phyloP scores from a whole-genome alignment of 768 basidiomycete species.

The Cystofilobasidium capitatum region DNA sequence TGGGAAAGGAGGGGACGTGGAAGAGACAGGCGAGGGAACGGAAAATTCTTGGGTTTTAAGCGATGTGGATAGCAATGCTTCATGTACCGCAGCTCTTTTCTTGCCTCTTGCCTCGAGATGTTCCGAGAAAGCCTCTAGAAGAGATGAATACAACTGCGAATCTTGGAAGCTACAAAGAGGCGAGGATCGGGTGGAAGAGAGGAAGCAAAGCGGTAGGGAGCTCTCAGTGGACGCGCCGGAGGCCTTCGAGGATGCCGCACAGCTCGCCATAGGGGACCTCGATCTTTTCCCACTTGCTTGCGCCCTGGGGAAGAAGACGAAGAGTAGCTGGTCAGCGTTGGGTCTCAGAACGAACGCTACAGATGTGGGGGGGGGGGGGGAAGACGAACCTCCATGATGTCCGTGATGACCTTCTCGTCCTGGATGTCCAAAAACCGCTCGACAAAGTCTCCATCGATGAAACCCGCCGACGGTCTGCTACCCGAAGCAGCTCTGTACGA shows the following conservation, averaged over 20 bases:
- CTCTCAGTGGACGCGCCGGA: slow-evolving; percentile 44
- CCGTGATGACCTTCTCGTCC: slow-evolving; percentile 40
- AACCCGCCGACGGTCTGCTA: slow-evolving; percentile 54
- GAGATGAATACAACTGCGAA: neutral
- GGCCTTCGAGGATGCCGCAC: slow-evolving; percentile 42
- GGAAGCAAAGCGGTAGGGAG: slow-evolving; percentile 31
- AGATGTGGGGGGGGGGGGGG: neutral
- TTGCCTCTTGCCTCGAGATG: too few species aligned
- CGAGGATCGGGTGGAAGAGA: slow-evolving; percentile 29
- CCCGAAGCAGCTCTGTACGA: slow-evolving; percentile 45
- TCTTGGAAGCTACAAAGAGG: neutral
- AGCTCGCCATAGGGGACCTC: slow-evolving; percentile 44
- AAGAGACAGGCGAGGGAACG: too few species aligned
- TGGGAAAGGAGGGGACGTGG: too few species aligned
- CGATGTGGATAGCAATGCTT: too few species aligned
- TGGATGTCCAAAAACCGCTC: slow-evolving; percentile 52
- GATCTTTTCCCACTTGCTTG: slow-evolving; percentile 53
- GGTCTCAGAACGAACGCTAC: neutral
- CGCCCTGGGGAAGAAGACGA: slow-evolving; percentile 44
- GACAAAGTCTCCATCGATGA: slow-evolving; percentile 80
- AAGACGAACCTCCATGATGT: slow-evolving; percentile 44
- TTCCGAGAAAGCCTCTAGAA: too few species aligned
- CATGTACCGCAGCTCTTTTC: too few species aligned
- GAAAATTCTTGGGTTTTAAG: too few species aligned
- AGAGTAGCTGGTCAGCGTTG: neutral